Percentiles rank a stretch among this genome's conserved stretches.
Evolutionary conservation across 805 yeast species (phyloP).

Genomic region (Myxozyma sirexii): DNA sequence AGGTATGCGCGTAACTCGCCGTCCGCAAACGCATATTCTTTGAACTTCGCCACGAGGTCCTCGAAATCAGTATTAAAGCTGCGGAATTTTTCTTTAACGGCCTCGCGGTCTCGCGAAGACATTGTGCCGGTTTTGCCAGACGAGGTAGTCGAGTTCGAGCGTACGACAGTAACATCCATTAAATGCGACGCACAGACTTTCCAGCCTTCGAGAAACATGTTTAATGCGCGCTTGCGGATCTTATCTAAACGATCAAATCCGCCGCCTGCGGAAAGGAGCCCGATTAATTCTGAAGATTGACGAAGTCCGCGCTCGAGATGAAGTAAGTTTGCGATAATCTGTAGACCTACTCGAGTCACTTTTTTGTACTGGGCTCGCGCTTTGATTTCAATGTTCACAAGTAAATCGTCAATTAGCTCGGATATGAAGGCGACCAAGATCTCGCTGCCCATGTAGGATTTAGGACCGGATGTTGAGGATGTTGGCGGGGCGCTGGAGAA

Average conservation of each 20-base stretch:
- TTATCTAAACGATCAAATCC: slow-evolving; percentile 59
- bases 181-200: slow-evolving; percentile 71
- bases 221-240: slow-evolving; percentile 72
- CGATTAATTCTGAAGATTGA: slow-evolving; percentile 48
- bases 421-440: slow-evolving; percentile 67
- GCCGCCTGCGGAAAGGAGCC: slow-evolving; percentile 62
- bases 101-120: slow-evolving; percentile 75
- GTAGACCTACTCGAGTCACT: slow-evolving; percentile 59
- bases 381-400: slow-evolving; percentile 63
- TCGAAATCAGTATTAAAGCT: slow-evolving; percentile 85
- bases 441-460: slow-evolving; percentile 29
- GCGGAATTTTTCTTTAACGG: slow-evolving; percentile 79
- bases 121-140: slow-evolving; percentile 43
- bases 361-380: slow-evolving; percentile 47
- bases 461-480: slow-evolving; percentile 1
- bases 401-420: slow-evolving; percentile 76
- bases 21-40: slow-evolving; percentile 67
- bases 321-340: slow-evolving; percentile 69
- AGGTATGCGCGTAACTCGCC: slow-evolving; percentile 63
- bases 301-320: slow-evolving; percentile 62
- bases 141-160: slow-evolving; percentile 17
- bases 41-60: slow-evolving; percentile 66
- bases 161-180: slow-evolving; percentile 76
- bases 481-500: slow-evolving; percentile 9
- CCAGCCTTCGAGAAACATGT: slow-evolving; percentile 74